Conservation (phyloP, 2,329 filamentous ascomycete species). For the Tolypocladium paradoxum region DNA sequence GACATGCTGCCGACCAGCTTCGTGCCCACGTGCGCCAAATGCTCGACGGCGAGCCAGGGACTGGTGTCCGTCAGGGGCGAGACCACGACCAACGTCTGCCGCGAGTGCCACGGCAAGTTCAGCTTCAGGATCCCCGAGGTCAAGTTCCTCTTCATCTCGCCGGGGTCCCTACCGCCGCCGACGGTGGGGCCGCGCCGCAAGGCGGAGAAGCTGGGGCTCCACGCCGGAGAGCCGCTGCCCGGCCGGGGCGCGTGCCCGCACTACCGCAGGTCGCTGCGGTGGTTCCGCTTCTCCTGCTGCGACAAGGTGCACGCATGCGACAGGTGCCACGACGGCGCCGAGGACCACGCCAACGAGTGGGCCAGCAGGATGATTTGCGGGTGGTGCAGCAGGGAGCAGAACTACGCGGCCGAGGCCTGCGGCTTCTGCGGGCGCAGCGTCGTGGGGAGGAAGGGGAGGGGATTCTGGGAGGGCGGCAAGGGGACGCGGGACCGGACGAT, state of each 20-base stretch:
- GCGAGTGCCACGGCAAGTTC: slow-evolving; percentile 71
- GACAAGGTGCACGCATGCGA: slow-evolving; percentile 49
- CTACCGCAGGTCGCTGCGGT: slow-evolving; percentile 48
- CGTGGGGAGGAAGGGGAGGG: slow-evolving; percentile 52
- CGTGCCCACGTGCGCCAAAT: slow-evolving; percentile 65
- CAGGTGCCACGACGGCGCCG: slow-evolving; percentile 62
- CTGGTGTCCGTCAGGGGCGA: slow-evolving; percentile 66
- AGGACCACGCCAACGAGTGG: slow-evolving; percentile 68
- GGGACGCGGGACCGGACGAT: slow-evolving; percentile 60
- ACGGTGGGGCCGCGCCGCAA: slow-evolving; percentile 31
- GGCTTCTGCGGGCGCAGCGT: slow-evolving; percentile 60
- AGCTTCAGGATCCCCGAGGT: slow-evolving; percentile 69
- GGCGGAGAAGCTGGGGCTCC: slow-evolving; percentile 44
- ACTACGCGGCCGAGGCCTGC: slow-evolving; percentile 67
- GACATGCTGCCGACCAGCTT: slow-evolving; percentile 75
- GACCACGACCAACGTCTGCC: slow-evolving; percentile 61
- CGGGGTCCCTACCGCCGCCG: slow-evolving; percentile 32
- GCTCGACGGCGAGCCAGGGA: slow-evolving; percentile 59
- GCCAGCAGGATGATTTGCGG: slow-evolving; percentile 78
- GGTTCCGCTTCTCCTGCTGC: slow-evolving; percentile 58
- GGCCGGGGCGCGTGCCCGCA: slow-evolving; percentile 43
- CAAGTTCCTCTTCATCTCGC: slow-evolving; percentile 63
- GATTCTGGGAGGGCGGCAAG: slow-evolving; percentile 83
- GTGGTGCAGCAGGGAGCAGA: slow-evolving; percentile 70
- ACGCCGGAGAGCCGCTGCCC: slow-evolving; percentile 45